Base-by-base conservation (phyloP, 176 grass and related monocot genomes). In the Eremochloa ophiuroides region DNA sequence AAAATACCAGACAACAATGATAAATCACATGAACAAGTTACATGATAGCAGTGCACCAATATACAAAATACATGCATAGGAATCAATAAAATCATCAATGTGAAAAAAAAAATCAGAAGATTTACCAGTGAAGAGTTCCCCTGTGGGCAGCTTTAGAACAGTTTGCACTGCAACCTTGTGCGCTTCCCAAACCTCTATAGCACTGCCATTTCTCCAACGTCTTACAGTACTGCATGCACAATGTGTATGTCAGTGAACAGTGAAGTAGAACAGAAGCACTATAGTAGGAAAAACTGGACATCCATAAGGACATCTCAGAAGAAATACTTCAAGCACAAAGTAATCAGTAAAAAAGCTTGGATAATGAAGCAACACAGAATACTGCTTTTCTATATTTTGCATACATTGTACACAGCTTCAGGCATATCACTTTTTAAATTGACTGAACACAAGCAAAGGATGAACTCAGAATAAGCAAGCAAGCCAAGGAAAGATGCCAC, bases 81-180 rank as follows among this genome's bases (percentile, higher is more conserved):
- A 65, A 78, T 7, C 42, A 72, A 55, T 64, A 63, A 72, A 83
- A 87, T 77, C 2, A 22, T 64, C 28, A 71, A 22, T 71, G 42
- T 35, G 17, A 22, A 31, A 10, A 18, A 16, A 71, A 5, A 85
- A 10, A 82, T 56, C 28, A 71, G 42, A 87, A 61, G 17, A 20
- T 66, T 48, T 95, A 98, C 96, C 96, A 29, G 88, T 93, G 85
- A 93, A 81, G 4, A 98, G 74, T 88, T 95, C 93, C 80, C 93
- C 96, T 38, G 90, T 82, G 1, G 91, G 81, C 8, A 98, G 78
- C 79, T 95, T 95, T 62, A 93, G 18, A 85, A 98, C 82, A 80
- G 96, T 84, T 84, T 98, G 96, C 78, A 98, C 86, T 30, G 93
- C 90, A 55, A 95, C 88, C 53, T 95, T 95, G 65, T 98, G 96